Base-by-base conservation (phyloP, 177 flowering plant species). In the Vitis hybrid region DNA sequence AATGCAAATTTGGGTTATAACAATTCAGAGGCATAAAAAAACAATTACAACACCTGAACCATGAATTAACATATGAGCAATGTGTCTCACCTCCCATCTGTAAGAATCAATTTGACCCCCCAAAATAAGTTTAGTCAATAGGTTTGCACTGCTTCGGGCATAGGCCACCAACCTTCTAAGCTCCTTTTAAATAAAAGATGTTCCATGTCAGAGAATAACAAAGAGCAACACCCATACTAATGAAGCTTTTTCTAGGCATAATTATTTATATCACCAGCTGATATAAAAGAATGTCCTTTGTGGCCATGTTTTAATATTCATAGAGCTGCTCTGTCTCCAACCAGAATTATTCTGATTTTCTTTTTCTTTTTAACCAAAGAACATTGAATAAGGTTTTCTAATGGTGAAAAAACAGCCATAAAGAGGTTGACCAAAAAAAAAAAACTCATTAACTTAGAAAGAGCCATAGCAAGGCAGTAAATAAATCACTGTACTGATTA, bases 121-220 rank as follows among this genome's bases (percentile, higher is more conserved):
- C 67, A 77, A 71, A 26, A 88, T 74, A 40, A 91, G 84, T 66
- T 81, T 89, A 52, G 89, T 85, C 83, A 95, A 74, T 72, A 87
- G 72, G 57, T 83, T 79, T 56, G 88, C 92, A 79, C 94, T 90
- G 81, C 95, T 91, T 71, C 89, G 79, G 60, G 98, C 97, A 80
- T 95, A 95, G 9, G 93, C 92, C 56, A 73, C 84, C 72, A 95
- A 74, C 75, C 97, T 85, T 77, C 66, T 86, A 3, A 93, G 91
- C 69, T 88, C 98, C 98, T 95, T 71, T 75, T 61, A 34, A 70
- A 76, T 74, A 19, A 59, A 69, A 13, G 32, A 60, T 49, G 48
- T 40, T 13, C 15, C 23, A 19, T 19, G 21, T 59, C 45, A 59
- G 58, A 59, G 50, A 17, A 23, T 11, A 48, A 4, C 54, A 34